phyloP scores from a whole-genome alignment of 257 asterid species.

The Parsonsia alboflavescens region DNA sequence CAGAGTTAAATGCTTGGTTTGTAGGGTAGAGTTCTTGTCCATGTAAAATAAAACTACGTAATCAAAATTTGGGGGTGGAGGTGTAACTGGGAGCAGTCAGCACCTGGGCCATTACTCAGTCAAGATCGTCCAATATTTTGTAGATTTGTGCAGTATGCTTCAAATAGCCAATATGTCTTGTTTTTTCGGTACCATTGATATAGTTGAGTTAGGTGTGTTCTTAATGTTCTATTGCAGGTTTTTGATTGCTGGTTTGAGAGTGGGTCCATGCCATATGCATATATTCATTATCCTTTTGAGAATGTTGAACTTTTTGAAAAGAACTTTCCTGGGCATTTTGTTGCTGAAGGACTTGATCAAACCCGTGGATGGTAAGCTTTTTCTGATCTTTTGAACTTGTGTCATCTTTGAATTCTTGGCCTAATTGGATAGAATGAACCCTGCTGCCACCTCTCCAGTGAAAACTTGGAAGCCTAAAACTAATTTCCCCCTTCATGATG shows the following conservation, averaged over 20 bases:
- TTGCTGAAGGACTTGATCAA: constrained; percentile 98
- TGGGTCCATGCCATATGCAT: constrained; percentile 99
- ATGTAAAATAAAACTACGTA: not conserved
- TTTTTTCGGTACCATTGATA: not conserved
- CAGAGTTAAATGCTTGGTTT: not conserved
- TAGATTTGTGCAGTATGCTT: not conserved
- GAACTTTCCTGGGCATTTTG: constrained; percentile 97
- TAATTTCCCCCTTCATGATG: not conserved
- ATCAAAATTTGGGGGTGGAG: not conserved
- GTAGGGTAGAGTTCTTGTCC: not conserved
- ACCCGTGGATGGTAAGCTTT: constrained; percentile 84
- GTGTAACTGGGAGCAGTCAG: not conserved
- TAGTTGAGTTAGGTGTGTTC: not conserved
- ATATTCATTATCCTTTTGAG: constrained; percentile 96
- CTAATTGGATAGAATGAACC: not conserved
- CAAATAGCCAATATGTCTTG: not conserved
- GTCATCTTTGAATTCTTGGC: not conserved
- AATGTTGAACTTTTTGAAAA: constrained; percentile 80
- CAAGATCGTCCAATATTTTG: not conserved
- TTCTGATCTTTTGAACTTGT: not conserved
- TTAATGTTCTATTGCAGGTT: constrained; percentile 28
- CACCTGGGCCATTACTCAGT: not conserved
- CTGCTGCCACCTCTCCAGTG: not conserved
- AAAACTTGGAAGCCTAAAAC: not conserved
- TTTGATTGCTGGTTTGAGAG: constrained; percentile 99